Percentiles rank a stretch among this genome's conserved stretches.
Conservation (phyloP, 495 filamentous ascomycete species). For the Choiromyces venosus region DNA sequence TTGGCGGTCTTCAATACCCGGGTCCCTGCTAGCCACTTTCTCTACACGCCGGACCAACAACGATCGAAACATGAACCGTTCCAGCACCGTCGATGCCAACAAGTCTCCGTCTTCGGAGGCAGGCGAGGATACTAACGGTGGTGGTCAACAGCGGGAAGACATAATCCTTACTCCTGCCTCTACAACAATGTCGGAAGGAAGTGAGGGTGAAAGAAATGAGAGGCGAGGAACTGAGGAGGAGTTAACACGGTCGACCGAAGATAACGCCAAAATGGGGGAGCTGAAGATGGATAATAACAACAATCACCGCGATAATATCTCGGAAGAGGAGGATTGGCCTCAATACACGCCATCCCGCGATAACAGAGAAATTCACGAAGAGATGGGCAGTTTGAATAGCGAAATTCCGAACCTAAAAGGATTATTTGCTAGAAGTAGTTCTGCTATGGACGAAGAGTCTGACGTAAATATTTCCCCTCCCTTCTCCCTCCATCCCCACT, state of each 20-base stretch:
- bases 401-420: constrained; percentile 35
- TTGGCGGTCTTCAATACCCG: constrained; percentile 16
- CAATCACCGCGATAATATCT: background rate
- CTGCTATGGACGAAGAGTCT: constrained; percentile 26
- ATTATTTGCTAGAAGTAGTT: constrained; percentile 27
- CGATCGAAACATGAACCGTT: background rate
- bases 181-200: constrained; percentile 30
- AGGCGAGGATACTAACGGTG: constrained; percentile 14
- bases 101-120: constrained; percentile 19
- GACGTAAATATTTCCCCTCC: constrained; percentile 27
- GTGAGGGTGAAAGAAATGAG: constrained; percentile 10
- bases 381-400: constrained; percentile 39
- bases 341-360: constrained; percentile 1
- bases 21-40: constrained; percentile 8
- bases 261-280: background rate
- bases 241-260: background rate
- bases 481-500: constrained; percentile 2
- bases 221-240: background rate
- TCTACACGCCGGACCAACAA: background rate
- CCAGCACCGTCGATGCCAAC: constrained; percentile 21
- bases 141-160: constrained; percentile 14
- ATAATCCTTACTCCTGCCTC: constrained; percentile 30
- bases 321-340: background rate
- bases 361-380: constrained; percentile 15
- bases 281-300: constrained; percentile 1